Conservation (phyloP, 208 protist species). For the Leishmania martiniquensis region DNA sequence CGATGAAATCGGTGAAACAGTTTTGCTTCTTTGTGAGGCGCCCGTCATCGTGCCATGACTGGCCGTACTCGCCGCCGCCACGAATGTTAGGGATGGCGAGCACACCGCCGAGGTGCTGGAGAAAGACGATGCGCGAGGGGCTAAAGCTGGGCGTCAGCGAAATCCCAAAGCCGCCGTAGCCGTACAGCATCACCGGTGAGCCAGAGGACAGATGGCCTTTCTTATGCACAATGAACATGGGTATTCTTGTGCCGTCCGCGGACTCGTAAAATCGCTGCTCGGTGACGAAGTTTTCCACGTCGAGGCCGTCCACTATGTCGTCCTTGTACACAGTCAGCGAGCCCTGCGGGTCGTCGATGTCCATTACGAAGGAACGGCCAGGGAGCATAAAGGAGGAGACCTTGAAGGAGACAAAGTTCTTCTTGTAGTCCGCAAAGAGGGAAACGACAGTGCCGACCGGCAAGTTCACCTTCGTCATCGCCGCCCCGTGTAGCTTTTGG, state of each 20-base stretch:
- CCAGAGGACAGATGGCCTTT: slow-evolving; percentile 66
- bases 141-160: slow-evolving; percentile 85
- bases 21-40: slow-evolving; percentile 86
- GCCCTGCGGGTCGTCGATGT: slow-evolving; percentile 71
- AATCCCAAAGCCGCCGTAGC: slow-evolving; percentile 96
- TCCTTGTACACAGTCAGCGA: slow-evolving; percentile 72
- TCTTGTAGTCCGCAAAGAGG: slow-evolving; percentile 55
- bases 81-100: slow-evolving; percentile 94
- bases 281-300: slow-evolving; percentile 70
- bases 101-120: slow-evolving; percentile 84
- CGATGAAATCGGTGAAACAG: slow-evolving; percentile 91
- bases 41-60: slow-evolving; percentile 93
- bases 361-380: slow-evolving; percentile 76
- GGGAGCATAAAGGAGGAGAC: slow-evolving; percentile 92
- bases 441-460: slow-evolving; percentile 79
- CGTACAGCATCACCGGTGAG: slow-evolving; percentile 91
- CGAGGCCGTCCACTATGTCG: slow-evolving; percentile 72
- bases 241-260: slow-evolving; percentile 92
- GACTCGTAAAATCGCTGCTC: slow-evolving; percentile 93
- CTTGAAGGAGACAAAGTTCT: slow-evolving; percentile 89
- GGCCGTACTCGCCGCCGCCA: slow-evolving; percentile 95
- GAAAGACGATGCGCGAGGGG: slow-evolving; percentile 73
- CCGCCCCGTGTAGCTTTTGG: slow-evolving; percentile 42
- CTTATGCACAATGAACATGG: slow-evolving; percentile 94
- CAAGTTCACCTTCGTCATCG: slow-evolving; percentile 53